phyloP scores from a whole-genome alignment of 345 rosid species.

The Eucalyptus coolabah region DNA sequence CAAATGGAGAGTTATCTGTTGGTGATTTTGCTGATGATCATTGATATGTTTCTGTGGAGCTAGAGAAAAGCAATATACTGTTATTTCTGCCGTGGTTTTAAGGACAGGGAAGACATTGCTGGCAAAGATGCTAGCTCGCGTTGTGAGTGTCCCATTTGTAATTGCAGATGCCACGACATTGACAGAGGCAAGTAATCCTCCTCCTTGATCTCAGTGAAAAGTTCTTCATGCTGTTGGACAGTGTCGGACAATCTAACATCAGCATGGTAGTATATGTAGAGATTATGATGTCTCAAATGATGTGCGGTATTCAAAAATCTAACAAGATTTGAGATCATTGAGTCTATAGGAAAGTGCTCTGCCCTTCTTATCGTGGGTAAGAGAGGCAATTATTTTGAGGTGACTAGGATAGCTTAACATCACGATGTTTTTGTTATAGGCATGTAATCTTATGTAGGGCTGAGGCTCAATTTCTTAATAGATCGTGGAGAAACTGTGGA shows the following conservation, averaged over 20 bases:
- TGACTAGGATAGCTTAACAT: neutral
- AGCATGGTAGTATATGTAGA: neutral
- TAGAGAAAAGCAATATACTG: constrained; percentile 93
- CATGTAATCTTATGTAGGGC: neutral
- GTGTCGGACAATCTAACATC: neutral
- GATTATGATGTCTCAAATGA: neutral
- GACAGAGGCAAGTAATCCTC: constrained; percentile 66
- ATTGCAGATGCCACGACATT: constrained; percentile 87
- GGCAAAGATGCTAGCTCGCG: constrained; percentile 85
- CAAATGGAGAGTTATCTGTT: neutral
- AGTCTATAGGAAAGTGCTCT: neutral
- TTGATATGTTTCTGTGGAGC: constrained; percentile 46
- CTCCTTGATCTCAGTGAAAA: neutral
- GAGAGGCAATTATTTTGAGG: neutral
- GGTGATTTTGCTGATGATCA: constrained; percentile 21
- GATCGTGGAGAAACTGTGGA: neutral
- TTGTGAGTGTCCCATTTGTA: constrained; percentile 87
- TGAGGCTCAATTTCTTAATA: neutral
- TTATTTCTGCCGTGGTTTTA: constrained; percentile 21
- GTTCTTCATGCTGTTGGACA: neutral
- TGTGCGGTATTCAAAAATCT: neutral
- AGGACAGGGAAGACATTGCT: constrained; percentile 96
- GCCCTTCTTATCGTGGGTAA: neutral
- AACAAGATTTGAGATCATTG: neutral
- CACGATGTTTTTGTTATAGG: neutral